Evolutionary conservation across 2,329 filamentous ascomycete genomes (phyloP).

Genomic region (Apiospora malaysiana): DNA sequence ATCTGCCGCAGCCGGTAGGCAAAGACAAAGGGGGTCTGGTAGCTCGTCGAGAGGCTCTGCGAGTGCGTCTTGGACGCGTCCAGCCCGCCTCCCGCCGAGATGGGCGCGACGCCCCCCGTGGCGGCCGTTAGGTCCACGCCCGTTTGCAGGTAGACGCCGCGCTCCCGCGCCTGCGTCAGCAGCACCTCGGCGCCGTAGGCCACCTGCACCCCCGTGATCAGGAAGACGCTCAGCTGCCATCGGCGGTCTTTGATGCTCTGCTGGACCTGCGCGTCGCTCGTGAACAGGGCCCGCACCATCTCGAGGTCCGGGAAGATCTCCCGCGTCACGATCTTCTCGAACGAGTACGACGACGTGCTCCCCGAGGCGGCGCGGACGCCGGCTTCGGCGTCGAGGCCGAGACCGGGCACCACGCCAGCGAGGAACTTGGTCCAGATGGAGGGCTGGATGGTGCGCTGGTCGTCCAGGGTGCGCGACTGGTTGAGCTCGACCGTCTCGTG

Average conservation of each 20-base stretch:
- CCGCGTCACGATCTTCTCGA: conserved; percentile 8
- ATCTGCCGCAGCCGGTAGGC: neutral
- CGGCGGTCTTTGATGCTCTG: neutral
- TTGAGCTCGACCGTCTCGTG: neutral
- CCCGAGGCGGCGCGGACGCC: neutral
- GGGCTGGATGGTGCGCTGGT: neutral
- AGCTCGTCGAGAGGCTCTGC: neutral
- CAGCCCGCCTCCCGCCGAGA: neutral
- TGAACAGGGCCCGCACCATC: neutral
- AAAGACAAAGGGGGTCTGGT: neutral
- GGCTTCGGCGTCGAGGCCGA: neutral
- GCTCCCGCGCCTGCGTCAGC: neutral
- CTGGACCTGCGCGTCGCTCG: neutral
- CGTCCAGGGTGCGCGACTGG: neutral
- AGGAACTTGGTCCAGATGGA: neutral
- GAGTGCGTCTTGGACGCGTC: neutral
- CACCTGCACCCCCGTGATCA: neutral
- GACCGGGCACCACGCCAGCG: neutral
- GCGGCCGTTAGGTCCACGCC: conserved; percentile 1
- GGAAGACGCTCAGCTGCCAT: neutral
- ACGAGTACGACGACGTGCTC: neutral
- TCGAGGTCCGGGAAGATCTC: conserved; percentile 2
- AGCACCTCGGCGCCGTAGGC: neutral
- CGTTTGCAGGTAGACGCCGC: neutral
- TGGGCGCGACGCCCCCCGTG: neutral